Evolutionary conservation across 2,329 filamentous ascomycete genomes (phyloP).

Genomic region (Colletotrichum sp.): DNA sequence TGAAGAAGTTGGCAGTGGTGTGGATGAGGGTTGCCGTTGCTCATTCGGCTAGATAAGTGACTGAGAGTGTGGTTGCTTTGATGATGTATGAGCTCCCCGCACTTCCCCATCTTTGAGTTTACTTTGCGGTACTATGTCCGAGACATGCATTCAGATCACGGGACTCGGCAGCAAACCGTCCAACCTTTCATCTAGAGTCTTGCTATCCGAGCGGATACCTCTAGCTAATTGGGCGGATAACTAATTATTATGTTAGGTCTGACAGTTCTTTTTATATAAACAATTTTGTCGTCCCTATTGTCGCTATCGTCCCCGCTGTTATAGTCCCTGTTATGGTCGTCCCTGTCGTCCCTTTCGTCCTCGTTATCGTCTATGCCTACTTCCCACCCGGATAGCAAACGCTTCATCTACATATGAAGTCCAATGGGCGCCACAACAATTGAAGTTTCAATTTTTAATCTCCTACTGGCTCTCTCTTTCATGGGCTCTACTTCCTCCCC

Average conservation of each 20-base stretch:
- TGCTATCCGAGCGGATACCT: rapidly evolving
- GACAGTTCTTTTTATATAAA: too few species aligned
- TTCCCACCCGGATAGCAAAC: background rate
- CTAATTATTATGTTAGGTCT: too few species aligned
- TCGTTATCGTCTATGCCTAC: too few species aligned
- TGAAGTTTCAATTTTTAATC: background rate
- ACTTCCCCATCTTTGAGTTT: background rate
- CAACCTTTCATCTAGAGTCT: background rate
- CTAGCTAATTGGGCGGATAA: too few species aligned
- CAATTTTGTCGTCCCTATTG: too few species aligned
- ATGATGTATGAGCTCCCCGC: background rate
- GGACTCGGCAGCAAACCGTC: background rate
- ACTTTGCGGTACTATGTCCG: background rate
- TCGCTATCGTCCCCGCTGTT: too few species aligned
- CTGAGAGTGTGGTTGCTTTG: too few species aligned
- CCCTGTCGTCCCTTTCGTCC: too few species aligned
- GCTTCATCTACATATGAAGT: too few species aligned
- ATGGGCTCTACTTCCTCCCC: slow-evolving; percentile 25
- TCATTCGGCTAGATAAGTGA: background rate
- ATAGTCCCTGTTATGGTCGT: too few species aligned
- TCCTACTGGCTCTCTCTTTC: background rate
- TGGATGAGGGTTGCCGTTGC: background rate
- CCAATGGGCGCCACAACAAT: background rate
- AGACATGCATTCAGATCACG: background rate
- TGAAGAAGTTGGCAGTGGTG: background rate